Percentiles rank a stretch among this genome's conserved stretches.
Conservation (phyloP, 441 rosid genomes). For the Gossypium trilobum region DNA sequence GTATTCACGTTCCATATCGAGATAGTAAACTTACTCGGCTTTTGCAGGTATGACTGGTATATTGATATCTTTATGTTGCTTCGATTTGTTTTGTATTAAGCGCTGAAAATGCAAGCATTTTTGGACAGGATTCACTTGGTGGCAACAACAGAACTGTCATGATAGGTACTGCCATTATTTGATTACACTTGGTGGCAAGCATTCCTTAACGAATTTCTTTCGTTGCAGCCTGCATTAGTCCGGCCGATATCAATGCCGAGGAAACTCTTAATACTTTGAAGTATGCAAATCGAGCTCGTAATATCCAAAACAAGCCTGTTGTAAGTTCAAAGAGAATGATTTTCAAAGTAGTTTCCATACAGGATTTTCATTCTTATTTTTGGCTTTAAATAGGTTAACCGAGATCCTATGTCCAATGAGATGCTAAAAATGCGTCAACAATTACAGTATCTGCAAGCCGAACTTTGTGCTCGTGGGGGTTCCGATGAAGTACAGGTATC, state of each 20-base stretch:
- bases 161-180: slow-evolving; percentile 54
- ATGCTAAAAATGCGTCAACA: slow-evolving; percentile 97
- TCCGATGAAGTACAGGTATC: slow-evolving; percentile 78
- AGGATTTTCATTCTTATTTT: neutral
- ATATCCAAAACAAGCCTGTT: slow-evolving; percentile 90
- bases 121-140: slow-evolving; percentile 88
- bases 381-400: slow-evolving; percentile 49
- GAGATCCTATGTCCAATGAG: slow-evolving; percentile 94
- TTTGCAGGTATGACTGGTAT: slow-evolving; percentile 55
- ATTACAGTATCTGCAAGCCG: slow-evolving; percentile 86
- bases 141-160: slow-evolving; percentile 97
- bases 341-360: neutral
- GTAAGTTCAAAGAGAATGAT: slow-evolving; percentile 41
- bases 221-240: slow-evolving; percentile 87
- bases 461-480: slow-evolving; percentile 79
- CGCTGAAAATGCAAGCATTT: slow-evolving; percentile 15
- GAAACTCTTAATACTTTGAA: slow-evolving; percentile 94
- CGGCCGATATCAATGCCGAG: slow-evolving; percentile 96
- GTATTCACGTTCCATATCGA: slow-evolving; percentile 87
- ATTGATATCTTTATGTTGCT: neutral
- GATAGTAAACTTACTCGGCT: slow-evolving; percentile 97
- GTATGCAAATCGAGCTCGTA: slow-evolving; percentile 98
- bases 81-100: neutral
- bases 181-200: neutral
- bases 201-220: slow-evolving; percentile 2